A percentile compares a stretch with the other conserved stretches of the same genome.
Evolutionary conservation across 2,329 filamentous ascomycete genomes (phyloP).

Genomic region (Teratosphaeria viscida): DNA sequence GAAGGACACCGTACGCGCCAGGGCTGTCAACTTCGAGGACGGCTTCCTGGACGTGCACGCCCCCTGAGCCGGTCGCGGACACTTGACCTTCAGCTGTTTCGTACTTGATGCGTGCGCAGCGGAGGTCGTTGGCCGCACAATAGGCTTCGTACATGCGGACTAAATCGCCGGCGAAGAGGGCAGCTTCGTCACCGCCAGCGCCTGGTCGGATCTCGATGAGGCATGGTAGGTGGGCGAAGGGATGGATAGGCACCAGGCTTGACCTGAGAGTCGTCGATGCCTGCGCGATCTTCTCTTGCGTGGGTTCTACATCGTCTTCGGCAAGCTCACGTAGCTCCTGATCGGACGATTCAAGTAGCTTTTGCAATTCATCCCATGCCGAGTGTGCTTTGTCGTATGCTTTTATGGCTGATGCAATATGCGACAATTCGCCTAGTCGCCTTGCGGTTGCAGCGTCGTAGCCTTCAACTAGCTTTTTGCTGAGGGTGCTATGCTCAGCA

Average conservation of each 20-base stretch:
- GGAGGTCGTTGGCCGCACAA: constrained; percentile 59
- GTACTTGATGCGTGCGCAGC: constrained; percentile 63
- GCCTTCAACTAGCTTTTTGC: constrained; percentile 39
- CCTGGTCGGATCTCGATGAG: constrained; percentile 87
- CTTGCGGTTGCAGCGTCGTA: constrained; percentile 50
- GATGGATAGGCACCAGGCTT: constrained; percentile 74
- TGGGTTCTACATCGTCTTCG: constrained; percentile 59
- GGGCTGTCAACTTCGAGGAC: constrained; percentile 70
- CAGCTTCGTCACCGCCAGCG: constrained; percentile 81
- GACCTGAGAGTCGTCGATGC: constrained; percentile 61
- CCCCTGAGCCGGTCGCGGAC: constrained; percentile 42
- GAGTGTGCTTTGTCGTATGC: constrained; percentile 50
- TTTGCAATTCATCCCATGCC: constrained; percentile 58
- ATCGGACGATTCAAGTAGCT: constrained; percentile 53
- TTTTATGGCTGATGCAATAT: constrained; percentile 42
- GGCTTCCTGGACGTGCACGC: constrained; percentile 70
- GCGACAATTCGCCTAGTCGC: constrained; percentile 45
- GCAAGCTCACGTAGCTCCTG: constrained; percentile 50
- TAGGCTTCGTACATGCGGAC: constrained; percentile 83
- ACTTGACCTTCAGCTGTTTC: constrained; percentile 55
- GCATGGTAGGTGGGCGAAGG: constrained; percentile 82
- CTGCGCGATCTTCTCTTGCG: constrained; percentile 48
- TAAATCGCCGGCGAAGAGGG: constrained; percentile 78
- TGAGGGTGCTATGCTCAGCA: constrained; percentile 45
- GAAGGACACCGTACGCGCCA: constrained; percentile 70